Evolutionary conservation across 257 asterid genomes (phyloP).

Genomic region (Jacaranda mimosifolia): DNA sequence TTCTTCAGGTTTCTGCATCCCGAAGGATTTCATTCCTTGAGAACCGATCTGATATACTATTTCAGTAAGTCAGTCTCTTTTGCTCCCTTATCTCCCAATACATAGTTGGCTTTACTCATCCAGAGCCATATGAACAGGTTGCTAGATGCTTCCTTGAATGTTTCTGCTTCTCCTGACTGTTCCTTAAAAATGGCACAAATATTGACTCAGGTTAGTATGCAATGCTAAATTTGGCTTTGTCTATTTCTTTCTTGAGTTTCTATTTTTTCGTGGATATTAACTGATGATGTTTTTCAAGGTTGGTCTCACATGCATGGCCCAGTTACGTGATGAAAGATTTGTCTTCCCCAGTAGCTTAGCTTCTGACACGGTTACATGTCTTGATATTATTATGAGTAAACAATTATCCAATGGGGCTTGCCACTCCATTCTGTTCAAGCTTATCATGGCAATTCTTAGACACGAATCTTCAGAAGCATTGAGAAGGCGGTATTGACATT

Average conservation of each 20-base stretch:
- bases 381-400: conserved; percentile 80
- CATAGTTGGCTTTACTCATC: conserved; percentile 28
- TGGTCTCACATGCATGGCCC: conserved; percentile 97
- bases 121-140: conserved; percentile 55
- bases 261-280: conserved; percentile 25
- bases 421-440: conserved; percentile 90
- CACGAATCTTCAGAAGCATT: conserved; percentile 90
- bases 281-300: conserved; percentile 61
- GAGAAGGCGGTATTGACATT: conserved; percentile 80
- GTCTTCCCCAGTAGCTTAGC: conserved; percentile 72
- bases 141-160: conserved; percentile 81
- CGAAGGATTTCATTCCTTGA: conserved; percentile 78
- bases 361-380: conserved; percentile 75
- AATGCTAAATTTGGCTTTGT: conserved; percentile 14
- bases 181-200: conserved; percentile 91
- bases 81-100: conserved; percentile 8
- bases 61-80: conserved; percentile 67
- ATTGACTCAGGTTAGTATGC: conserved; percentile 76
- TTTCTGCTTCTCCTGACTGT: conserved; percentile 89
- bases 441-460: conserved; percentile 84
- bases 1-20: conserved; percentile 77
- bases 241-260: background rate
- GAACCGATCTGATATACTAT: conserved; percentile 74
- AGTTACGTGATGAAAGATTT: conserved; percentile 88
- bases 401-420: conserved; percentile 88